Evolutionary conservation across 805 yeast genomes (phyloP), one percentile per base, ranked within the genome.

Genomic region (Kurtzmaniella fragi): DNA sequence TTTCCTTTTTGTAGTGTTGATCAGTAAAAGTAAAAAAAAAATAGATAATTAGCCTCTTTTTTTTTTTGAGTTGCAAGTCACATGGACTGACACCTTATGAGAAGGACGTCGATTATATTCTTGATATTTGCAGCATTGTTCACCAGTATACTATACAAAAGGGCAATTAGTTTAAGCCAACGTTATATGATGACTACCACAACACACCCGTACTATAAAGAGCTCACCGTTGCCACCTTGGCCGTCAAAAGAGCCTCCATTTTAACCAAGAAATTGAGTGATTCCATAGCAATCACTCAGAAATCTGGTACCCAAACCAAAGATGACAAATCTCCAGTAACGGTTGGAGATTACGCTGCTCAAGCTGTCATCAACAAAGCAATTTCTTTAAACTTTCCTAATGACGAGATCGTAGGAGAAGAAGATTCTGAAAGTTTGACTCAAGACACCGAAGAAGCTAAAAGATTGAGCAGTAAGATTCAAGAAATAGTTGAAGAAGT

Each of bases 291-390:
- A 53, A 48, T 64, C 56, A 56, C 75, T 53, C 45, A 60, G 61
- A 42, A 70, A 64, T 45, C 84, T 17, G 72, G 72, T 5, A 70
- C 86, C 34, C 75, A 88, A 41, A 82, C 88, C 43, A 93, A 93
- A 57, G 74, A 76, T 31, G 99, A 91, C 59, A 78, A 80, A 45
- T 87, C 96, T 1, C 99, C 99, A 1, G 99, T 93, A 12, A 93
- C 99, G 1, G 70, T 86, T 40, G 99, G 98, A 13, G 99, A 93
- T 59, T 93, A 84, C 56, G 96, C 95, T 3, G 90, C 97, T 0
- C 99, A 93, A 56, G 96, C 96, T 0, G 77, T 91, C 33, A 80
- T 93, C 42, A 91, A 89, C 61, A 78, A 87, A 42, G 90, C 96
- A 2, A 76, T 93, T 42, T 72, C 77, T 52, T 60, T 75, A 39